phyloP scores from a whole-genome alignment of 352 stramenopile genomes.

The Phytopythium sindhum region DNA sequence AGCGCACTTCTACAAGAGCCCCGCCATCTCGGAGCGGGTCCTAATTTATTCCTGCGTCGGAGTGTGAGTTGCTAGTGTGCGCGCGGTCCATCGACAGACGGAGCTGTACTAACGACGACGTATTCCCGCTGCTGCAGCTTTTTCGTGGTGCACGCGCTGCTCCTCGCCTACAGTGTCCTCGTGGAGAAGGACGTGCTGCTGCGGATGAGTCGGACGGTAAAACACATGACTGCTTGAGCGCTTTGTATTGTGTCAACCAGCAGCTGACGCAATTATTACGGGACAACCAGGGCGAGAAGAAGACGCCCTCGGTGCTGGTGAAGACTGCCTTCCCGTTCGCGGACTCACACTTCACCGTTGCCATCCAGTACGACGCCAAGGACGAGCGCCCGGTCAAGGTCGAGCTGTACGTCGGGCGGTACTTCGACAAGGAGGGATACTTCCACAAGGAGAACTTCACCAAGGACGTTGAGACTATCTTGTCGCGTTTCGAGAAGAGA shows the following conservation, averaged over 20 bases:
- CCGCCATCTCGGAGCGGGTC: constrained; percentile 53
- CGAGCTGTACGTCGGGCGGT: constrained; percentile 80
- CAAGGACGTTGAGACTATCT: constrained; percentile 58
- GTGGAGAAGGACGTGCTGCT: constrained; percentile 81
- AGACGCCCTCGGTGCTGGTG: constrained; percentile 36
- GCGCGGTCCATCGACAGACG: not conserved
- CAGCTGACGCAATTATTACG: not conserved
- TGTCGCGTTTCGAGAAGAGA: constrained; percentile 64
- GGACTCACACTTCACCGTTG: constrained; percentile 69
- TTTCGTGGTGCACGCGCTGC: constrained; percentile 73
- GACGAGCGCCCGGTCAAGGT: constrained; percentile 42
- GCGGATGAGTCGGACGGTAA: constrained; percentile 64
- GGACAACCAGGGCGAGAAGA: constrained; percentile 3
- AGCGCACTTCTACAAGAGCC: constrained; percentile 71
- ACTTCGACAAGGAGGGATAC: constrained; percentile 84
- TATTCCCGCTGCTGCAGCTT: constrained; percentile 38
- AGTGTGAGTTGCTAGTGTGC: constrained; percentile 32
- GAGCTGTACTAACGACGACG: not conserved
- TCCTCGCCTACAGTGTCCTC: constrained; percentile 67
- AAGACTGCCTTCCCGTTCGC: constrained; percentile 68
- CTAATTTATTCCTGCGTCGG: constrained; percentile 70
- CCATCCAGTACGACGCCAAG: constrained; percentile 43
- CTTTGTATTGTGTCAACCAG: constrained; percentile 7
- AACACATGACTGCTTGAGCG: not conserved
- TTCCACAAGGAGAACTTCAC: constrained; percentile 77